Evolutionary conservation across 106 monocot genomes (phyloP).

Genomic region (Dioscorea zingiberensis): DNA sequence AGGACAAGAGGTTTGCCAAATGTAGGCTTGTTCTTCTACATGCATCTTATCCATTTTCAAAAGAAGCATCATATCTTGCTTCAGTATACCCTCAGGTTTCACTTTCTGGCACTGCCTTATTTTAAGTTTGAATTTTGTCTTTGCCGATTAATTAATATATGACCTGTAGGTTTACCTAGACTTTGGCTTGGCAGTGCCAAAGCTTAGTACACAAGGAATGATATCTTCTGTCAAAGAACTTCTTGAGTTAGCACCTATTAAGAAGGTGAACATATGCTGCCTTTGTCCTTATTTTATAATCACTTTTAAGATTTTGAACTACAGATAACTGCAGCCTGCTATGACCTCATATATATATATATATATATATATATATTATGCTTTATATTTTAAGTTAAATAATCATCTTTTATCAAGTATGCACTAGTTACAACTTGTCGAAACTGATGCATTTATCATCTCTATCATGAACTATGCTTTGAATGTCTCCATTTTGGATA

Average conservation of each 20-base stretch:
- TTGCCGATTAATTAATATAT: background rate
- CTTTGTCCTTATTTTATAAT: too few relatives aligned
- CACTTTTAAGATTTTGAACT: too few relatives aligned
- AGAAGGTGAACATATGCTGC: constrained; percentile 50
- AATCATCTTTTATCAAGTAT: too few relatives aligned
- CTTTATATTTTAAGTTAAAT: too few relatives aligned
- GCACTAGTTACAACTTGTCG: too few relatives aligned
- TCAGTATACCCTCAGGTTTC: constrained; percentile 91
- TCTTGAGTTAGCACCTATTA: constrained; percentile 77
- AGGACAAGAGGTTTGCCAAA: constrained; percentile 71
- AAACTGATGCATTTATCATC: too few relatives aligned
- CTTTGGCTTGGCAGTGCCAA: constrained; percentile 92
- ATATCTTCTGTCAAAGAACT: constrained; percentile 86
- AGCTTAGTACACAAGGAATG: constrained; percentile 98
- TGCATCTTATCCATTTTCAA: constrained; percentile 96
- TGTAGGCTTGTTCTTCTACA: constrained; percentile 86
- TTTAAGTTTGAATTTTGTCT: too few relatives aligned
- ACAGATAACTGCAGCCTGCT: too few relatives aligned
- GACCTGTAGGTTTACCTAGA: constrained; percentile 88
- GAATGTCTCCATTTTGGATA: too few relatives aligned
- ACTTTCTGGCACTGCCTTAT: background rate
- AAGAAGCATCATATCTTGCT: constrained; percentile 98
- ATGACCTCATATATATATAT: too few relatives aligned
- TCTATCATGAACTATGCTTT: too few relatives aligned
- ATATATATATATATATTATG: too few relatives aligned